A percentile compares a stretch with the other conserved stretches of the same genome.
Conservation (phyloP, 768 basidiomycete species). For the Tulasnella sp. region DNA sequence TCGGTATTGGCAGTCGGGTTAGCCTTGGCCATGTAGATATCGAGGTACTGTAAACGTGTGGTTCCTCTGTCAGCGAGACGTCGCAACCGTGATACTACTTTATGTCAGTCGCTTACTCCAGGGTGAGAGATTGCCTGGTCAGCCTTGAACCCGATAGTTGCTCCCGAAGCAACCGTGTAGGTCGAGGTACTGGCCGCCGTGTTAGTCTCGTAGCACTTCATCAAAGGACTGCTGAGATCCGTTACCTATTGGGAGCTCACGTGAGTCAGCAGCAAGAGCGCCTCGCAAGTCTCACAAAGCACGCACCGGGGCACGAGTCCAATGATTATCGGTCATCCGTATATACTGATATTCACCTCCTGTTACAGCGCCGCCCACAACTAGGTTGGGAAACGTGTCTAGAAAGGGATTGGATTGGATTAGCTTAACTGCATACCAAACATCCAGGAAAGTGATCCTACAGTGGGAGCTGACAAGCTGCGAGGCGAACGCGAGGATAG, state of each 20-base stretch:
- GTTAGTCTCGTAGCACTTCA: constrained; percentile 24
- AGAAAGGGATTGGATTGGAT: neutral
- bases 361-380: constrained; percentile 23
- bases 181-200: constrained; percentile 9
- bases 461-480: constrained; percentile 13
- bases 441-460: neutral
- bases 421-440: neutral
- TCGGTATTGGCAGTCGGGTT: constrained; percentile 46
- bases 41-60: constrained; percentile 35
- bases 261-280: neutral
- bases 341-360: constrained; percentile 30
- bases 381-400: constrained; percentile 28
- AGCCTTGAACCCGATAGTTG: constrained; percentile 28
- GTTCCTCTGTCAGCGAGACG: neutral
- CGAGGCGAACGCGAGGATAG: neutral
- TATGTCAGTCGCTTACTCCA: constrained; percentile 19
- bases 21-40: constrained; percentile 54
- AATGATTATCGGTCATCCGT: constrained; percentile 33
- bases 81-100: neutral
- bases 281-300: neutral
- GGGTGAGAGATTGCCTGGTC: constrained; percentile 35
- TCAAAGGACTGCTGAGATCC: constrained; percentile 24
- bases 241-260: neutral
- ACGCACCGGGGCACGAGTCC: constrained; percentile 19
- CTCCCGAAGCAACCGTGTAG: constrained; percentile 32